Base-by-base conservation (phyloP, 148 eudicot genomes). In the Camellia granthamiana region DNA sequence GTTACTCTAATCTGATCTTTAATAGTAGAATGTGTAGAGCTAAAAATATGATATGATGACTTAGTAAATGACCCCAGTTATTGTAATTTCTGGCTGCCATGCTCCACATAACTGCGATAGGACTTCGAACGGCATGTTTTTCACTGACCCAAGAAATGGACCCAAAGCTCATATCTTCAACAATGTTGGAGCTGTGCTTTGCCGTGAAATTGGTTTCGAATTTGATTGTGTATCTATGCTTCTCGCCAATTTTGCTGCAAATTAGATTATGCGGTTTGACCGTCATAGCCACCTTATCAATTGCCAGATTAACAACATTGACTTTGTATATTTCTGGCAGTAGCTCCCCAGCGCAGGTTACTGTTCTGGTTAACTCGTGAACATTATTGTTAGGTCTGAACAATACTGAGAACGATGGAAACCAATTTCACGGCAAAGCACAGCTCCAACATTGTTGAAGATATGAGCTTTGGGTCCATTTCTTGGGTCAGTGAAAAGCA, bases 361-460 rank as follows among this genome's bases (percentile, higher is more conserved):
- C 30, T 44, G 74, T 69, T 69, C 55, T 46, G 1, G 7, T 69
- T 16, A 69, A n/a, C 52, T 46, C 52, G 3, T 43, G 74, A 46
- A 69, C 9, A 11, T 64, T 7, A 19, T n/a, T 64, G 41, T 21
- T 11, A 6, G 41, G 10, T 64, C 7, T 64, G 68, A 64, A 64
- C 41, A 64, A 10, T 41, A 64, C 68, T 9, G 68, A 63, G 67
- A 63, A 63, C 21, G 67, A 63, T 63, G 73, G 73, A 69, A 15
- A 44, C n/a, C 73, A 47, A 47, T 6, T 4, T 47, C 51, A 47
- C 2, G 23, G 23, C 23, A 23, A 23, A 23, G 23, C 23, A 23
- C 23, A 23, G 23, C 23, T 23, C 23, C 23, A 23, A 23, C 23
- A 23, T 23, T 7, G 41, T 64, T 63, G 68, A 64, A 64, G 38